Evolutionary conservation across 306 rosid species (phyloP), one percentile per base, ranked within the genome.

Genomic region (Hippophae tibetana): DNA sequence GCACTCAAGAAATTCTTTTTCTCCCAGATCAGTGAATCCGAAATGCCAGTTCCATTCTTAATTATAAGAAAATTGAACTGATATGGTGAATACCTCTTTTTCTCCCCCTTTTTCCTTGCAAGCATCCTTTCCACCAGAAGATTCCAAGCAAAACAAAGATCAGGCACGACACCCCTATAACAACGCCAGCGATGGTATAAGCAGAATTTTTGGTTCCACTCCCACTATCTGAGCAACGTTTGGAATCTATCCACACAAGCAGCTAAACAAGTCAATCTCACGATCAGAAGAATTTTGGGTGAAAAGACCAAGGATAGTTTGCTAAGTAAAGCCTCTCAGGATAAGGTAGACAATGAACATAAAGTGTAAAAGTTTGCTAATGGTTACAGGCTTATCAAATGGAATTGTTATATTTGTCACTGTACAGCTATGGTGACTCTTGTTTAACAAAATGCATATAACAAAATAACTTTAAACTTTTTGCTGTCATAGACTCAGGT

Each of bases 101-200:
- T 50, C 61, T 64, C 41, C 42, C 61, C 64, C 47, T 64, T 52
- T 57, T 78, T 54, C 62, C 58, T 57, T 43, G 52, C 53, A 78
- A 64, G 70, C 43, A 58, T 54, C 78, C 71, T 71, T 70, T 80
- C 83, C 89, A 78, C 78, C 81, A 65, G 59, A 78, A 72, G 70
- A 86, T 68, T 60, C 86, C 89, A 1, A 72, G 52, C 12, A 72
- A n/a, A 13, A 74, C 25, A 65, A 78, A 60, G 41, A 71, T 42
- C 7, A 80, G 27, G 73, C 72, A 74, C n/a, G 78, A 67, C 53
- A 62, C 71, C 62, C 84, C 87, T 41, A 57, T 55, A 49, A 66
- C 62, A 43, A 67, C 65, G 40, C 81, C 87, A 56, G 51, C 23
- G 25, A 65, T 61, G 46, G 69, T 57, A 45, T 9, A 55, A 76